Evolutionary conservation across 1,139 yeast genomes (phyloP).

Genomic region (Saccharomycopsis phalli): DNA sequence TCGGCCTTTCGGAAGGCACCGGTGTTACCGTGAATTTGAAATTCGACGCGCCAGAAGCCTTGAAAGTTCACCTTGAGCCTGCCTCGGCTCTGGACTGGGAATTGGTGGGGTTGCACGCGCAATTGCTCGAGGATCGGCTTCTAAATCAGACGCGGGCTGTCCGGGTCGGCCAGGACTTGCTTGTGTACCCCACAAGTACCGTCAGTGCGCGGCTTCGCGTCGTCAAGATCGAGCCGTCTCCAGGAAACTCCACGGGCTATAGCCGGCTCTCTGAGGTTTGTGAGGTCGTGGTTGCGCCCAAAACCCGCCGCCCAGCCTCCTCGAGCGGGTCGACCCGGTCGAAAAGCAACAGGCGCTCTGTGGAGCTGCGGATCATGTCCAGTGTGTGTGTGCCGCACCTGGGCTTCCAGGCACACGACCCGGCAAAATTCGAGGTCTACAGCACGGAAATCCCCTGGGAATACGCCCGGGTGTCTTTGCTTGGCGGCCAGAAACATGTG

Average conservation of each 20-base stretch:
- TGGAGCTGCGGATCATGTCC: slow-evolving; percentile 26
- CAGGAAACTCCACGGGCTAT: slow-evolving; percentile 24
- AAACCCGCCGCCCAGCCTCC: slow-evolving; percentile 35
- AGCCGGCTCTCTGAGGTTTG: slow-evolving; percentile 66
- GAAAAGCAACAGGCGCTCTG: slow-evolving; percentile 31
- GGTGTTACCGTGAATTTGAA: slow-evolving; percentile 31
- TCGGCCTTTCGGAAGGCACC: slow-evolving; percentile 38
- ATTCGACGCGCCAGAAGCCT: slow-evolving; percentile 41
- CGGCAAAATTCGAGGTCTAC: slow-evolving; percentile 20
- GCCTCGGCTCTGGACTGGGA: slow-evolving; percentile 82
- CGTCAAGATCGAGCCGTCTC: slow-evolving; percentile 46
- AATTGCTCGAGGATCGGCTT: slow-evolving; percentile 62
- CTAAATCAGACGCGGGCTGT: slow-evolving; percentile 79
- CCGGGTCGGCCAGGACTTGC: slow-evolving; percentile 46
- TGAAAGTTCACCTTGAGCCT: slow-evolving; percentile 71
- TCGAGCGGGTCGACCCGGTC: slow-evolving; percentile 25
- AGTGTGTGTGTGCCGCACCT: slow-evolving; percentile 44
- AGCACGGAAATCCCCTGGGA: slow-evolving; percentile 28
- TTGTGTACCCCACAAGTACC: slow-evolving; percentile 65
- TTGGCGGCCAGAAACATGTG: slow-evolving; percentile 42
- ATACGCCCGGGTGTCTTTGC: slow-evolving; percentile 50
- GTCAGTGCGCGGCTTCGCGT: slow-evolving; percentile 58
- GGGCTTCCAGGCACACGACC: slow-evolving; percentile 26
- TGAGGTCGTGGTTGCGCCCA: slow-evolving; percentile 80
- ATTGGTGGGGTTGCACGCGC: slow-evolving; percentile 75